Evolutionary conservation across 1,139 yeast species (phyloP).

Genomic region (Taphrina betulina): DNA sequence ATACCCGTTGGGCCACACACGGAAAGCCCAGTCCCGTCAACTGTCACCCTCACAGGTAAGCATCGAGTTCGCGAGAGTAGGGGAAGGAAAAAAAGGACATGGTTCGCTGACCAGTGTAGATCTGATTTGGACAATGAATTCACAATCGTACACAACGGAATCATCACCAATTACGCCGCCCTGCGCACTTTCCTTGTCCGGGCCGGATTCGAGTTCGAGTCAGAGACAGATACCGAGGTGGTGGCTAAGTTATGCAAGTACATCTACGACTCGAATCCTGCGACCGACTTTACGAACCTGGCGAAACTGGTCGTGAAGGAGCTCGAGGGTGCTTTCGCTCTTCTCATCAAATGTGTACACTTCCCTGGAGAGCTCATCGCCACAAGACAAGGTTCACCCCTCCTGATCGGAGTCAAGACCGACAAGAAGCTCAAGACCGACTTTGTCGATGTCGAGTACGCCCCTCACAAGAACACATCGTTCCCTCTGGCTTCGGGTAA

Average conservation of each 20-base stretch:
- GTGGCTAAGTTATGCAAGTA: slow-evolving; percentile 94
- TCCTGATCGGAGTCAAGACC: slow-evolving; percentile 94
- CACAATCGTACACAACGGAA: slow-evolving; percentile 95
- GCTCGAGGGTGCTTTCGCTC: slow-evolving; percentile 96
- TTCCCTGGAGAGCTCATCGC: slow-evolving; percentile 96
- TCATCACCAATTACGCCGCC: slow-evolving; percentile 91
- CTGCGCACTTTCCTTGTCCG: slow-evolving; percentile 74
- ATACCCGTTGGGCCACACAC: slow-evolving; percentile 99
- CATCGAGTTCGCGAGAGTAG: too few species aligned
- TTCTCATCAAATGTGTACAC: slow-evolving; percentile 84
- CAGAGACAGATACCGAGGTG: slow-evolving; percentile 97
- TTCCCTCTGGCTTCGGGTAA: slow-evolving; percentile 29
- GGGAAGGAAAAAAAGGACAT: too few species aligned
- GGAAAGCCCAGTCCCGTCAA: slow-evolving; percentile 84
- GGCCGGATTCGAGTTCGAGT: slow-evolving; percentile 80
- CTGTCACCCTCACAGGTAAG: slow-evolving; percentile 79
- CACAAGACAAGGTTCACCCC: slow-evolving; percentile 96
- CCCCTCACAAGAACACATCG: slow-evolving; percentile 41
- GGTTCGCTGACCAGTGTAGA: slow-evolving; percentile 45
- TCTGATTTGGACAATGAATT: slow-evolving; percentile 82
- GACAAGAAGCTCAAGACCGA: slow-evolving; percentile 94
- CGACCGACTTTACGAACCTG: slow-evolving; percentile 81
- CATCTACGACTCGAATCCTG: slow-evolving; percentile 74
- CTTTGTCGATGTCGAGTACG: slow-evolving; percentile 95
- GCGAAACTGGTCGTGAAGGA: slow-evolving; percentile 91